Conservation (phyloP, 495 filamentous ascomycete species). For the Tuber umbilicatum region DNA sequence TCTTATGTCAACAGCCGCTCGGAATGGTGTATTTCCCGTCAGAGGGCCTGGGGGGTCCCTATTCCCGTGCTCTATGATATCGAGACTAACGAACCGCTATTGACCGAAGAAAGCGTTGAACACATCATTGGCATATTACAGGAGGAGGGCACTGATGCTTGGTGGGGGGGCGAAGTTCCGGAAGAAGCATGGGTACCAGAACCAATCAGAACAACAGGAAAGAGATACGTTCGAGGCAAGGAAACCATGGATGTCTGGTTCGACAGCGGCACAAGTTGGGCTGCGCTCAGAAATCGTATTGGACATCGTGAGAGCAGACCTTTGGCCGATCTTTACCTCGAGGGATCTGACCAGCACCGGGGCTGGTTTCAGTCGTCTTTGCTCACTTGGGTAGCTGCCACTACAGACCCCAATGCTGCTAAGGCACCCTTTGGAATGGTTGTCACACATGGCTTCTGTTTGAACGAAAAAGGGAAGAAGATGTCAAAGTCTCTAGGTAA, state of each 20-base stretch:
- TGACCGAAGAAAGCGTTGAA: conserved; percentile 69
- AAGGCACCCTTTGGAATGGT: conserved; percentile 70
- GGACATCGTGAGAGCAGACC: conserved; percentile 42
- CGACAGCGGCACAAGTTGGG: conserved; percentile 95
- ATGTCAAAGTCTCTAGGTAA: conserved; percentile 99
- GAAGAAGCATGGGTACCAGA: conserved; percentile 50
- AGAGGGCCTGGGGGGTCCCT: conserved; percentile 92
- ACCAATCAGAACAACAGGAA: conserved; percentile 27
- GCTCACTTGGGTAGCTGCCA: conserved; percentile 67
- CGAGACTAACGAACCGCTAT: conserved; percentile 59
- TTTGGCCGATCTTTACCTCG: conserved; percentile 80
- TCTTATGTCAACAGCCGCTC: conserved; percentile 79
- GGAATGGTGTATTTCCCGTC: conserved; percentile 98
- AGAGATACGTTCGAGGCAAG: conserved; percentile 56
- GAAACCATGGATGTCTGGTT: conserved; percentile 99
- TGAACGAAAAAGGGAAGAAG: conserved; percentile 82
- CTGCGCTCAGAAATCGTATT: conserved; percentile 39
- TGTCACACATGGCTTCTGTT: conserved; percentile 90
- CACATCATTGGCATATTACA: conserved; percentile 78
- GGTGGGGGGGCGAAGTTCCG: conserved; percentile 72
- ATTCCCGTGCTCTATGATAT: conserved; percentile 82
- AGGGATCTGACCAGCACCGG: conserved; percentile 91
- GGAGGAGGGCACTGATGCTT: conserved; percentile 73
- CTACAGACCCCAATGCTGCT: conserved; percentile 34
- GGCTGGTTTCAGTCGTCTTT: conserved; percentile 99